Percentiles rank a stretch among this genome's conserved stretches.
These are phyloP conservation scores for Solanum hybrid DNA, from an alignment of 305 asterid genomes.

Conservation along the genomic window DNA sequence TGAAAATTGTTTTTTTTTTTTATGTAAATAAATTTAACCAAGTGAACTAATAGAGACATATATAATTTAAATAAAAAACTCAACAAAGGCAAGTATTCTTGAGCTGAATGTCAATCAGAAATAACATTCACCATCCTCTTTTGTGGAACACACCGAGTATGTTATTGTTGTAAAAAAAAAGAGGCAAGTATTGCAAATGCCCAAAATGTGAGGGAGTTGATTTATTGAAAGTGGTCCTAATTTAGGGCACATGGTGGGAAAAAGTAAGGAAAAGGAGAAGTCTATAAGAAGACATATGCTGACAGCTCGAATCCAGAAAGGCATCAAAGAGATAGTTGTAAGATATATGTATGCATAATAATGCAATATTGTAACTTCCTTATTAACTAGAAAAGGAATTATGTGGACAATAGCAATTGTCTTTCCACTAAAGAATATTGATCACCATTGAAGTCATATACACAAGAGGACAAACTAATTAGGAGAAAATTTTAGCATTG, in stretches of 20 bases:
- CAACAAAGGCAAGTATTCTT: neutral
- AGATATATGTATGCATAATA: neutral
- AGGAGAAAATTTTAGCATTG: neutral
- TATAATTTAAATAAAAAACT: neutral
- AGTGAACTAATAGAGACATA: neutral
- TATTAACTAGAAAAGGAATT: neutral
- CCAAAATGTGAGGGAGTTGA: neutral
- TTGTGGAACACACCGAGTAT: neutral
- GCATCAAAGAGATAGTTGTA: neutral
- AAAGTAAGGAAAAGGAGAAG: neutral
- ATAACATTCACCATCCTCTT: neutral
- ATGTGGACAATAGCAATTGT: constrained; percentile 2
- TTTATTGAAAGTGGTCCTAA: constrained; percentile 17
- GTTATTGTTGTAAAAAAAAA: neutral
- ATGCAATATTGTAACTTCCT: neutral
- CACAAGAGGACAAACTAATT: neutral
- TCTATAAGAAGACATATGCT: constrained; percentile 9
- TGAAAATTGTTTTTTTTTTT: neutral
- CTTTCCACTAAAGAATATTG: neutral
- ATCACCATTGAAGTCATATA: neutral
- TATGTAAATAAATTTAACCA: neutral
- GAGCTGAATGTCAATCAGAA: neutral
- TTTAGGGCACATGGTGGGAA: constrained; percentile 22
- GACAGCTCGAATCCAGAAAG: constrained; percentile 15
- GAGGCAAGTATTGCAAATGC: neutral